A percentile compares a stretch with the other conserved stretches of the same genome.
Conservation (phyloP, 2,329 filamentous ascomycete species). For the Geosmithia putterillii region DNA sequence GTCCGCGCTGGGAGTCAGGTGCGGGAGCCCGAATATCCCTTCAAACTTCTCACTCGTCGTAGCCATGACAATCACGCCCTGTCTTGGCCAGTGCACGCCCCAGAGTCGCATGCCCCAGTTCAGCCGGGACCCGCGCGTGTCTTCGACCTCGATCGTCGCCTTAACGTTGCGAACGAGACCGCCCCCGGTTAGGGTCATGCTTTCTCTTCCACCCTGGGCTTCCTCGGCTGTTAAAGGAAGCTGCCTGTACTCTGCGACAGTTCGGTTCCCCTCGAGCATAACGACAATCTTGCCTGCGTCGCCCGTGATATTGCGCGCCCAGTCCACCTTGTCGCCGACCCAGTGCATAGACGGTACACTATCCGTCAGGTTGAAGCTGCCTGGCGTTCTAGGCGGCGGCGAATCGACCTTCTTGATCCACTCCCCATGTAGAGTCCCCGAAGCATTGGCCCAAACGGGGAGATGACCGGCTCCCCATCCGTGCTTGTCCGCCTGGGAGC, state of each 20-base stretch:
- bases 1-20: slow-evolving; percentile 52
- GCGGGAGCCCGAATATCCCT: slow-evolving; percentile 82
- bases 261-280: slow-evolving; percentile 45
- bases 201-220: slow-evolving; percentile 8
- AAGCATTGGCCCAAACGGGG: slow-evolving; percentile 64
- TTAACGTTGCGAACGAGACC: slow-evolving; percentile 55
- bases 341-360: slow-evolving; percentile 57
- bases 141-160: slow-evolving; percentile 60
- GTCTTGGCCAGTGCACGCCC: slow-evolving; percentile 76
- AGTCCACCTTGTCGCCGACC: slow-evolving; percentile 43
- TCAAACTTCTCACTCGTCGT: slow-evolving; percentile 90
- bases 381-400: slow-evolving; percentile 30
- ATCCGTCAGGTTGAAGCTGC: slow-evolving; percentile 49
- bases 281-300: slow-evolving; percentile 56
- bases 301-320: slow-evolving; percentile 73
- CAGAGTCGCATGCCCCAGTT: slow-evolving; percentile 71
- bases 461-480: slow-evolving; percentile 22
- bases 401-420: slow-evolving; percentile 50
- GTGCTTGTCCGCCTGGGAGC: slow-evolving; percentile 24
- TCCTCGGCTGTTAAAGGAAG: too few species aligned
- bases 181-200: slow-evolving; percentile 24
- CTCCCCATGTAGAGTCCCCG: slow-evolving; percentile 62
- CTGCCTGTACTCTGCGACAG: slow-evolving; percentile 30
- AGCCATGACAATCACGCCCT: slow-evolving; percentile 67
- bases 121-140: slow-evolving; percentile 51